Conservation (phyloP, 768 basidiomycete species). For the Neoboletus brunneissimus region DNA sequence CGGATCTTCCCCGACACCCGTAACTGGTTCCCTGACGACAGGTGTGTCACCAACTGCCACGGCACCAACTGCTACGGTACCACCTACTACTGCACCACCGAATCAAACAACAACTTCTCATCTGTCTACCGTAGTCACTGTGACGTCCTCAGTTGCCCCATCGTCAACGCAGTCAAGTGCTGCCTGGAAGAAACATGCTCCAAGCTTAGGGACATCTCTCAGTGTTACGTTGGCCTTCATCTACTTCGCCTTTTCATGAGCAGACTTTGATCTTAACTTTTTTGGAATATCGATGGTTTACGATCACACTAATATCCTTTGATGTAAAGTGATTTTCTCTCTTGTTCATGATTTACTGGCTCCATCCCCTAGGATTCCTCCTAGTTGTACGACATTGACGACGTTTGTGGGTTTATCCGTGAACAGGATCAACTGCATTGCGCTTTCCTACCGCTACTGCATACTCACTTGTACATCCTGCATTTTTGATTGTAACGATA, state of each 20-base stretch:
- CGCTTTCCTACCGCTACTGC: constrained; percentile 6
- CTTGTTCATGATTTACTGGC: constrained; percentile 17
- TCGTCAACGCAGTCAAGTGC: constrained; percentile 20
- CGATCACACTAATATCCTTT: constrained; percentile 9
- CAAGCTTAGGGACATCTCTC: constrained; percentile 16
- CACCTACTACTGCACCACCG: constrained; percentile 1
- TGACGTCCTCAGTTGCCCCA: background rate
- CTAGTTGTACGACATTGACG: constrained; percentile 18
- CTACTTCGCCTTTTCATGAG: constrained; percentile 21
- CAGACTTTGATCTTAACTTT: constrained; percentile 3
- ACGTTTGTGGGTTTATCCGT: constrained; percentile 12
- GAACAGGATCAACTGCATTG: constrained; percentile 10
- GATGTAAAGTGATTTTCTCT: constrained; percentile 11
- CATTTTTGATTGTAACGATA: constrained; percentile 26
- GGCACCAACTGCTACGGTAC: background rate
- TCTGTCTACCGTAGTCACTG: constrained; percentile 6
- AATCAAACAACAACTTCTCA: background rate
- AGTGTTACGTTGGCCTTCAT: constrained; percentile 14
- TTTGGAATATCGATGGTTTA: constrained; percentile 13
- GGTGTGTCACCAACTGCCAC: background rate
- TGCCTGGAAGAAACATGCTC: constrained; percentile 25
- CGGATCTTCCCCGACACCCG: background rate
- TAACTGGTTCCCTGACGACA: background rate
- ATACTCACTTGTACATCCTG: constrained; percentile 24
- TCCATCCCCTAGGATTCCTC: background rate